Conservation (phyloP, 176 grass and related monocot genomes). For the Cenchrus purpureus region DNA sequence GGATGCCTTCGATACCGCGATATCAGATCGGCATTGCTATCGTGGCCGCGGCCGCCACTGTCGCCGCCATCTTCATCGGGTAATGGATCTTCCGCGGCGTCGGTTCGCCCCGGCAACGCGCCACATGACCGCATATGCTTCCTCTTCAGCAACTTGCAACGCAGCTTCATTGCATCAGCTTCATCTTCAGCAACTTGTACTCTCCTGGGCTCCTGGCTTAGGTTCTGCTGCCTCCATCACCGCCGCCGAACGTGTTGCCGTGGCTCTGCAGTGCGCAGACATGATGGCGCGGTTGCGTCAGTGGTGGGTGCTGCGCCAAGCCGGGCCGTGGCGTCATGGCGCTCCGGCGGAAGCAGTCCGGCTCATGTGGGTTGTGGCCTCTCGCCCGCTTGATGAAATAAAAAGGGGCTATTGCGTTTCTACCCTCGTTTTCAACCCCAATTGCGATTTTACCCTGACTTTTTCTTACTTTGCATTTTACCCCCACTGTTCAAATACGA, state of each 20-base stretch:
- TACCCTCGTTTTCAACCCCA: too few relatives aligned
- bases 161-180: neutral
- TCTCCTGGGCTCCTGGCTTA: neutral
- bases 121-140: neutral
- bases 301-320: neutral
- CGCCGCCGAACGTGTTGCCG: neutral
- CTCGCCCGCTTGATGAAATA: too few relatives aligned
- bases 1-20: too few relatives aligned
- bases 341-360: too few relatives aligned
- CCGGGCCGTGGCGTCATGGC: neutral
- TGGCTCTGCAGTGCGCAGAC: neutral
- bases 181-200: neutral
- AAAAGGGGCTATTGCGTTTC: too few relatives aligned
- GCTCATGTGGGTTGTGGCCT: too few relatives aligned
- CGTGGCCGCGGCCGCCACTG: too few relatives aligned
- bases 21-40: neutral
- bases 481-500: too few relatives aligned
- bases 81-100: neutral
- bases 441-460: too few relatives aligned
- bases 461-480: too few relatives aligned
- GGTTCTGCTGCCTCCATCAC: neutral
- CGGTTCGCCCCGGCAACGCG: neutral
- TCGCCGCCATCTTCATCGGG: neutral
- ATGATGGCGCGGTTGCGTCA: neutral
- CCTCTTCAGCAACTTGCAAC: neutral